phyloP scores from a whole-genome alignment of 805 yeast species.

The Candida odintsovae region DNA sequence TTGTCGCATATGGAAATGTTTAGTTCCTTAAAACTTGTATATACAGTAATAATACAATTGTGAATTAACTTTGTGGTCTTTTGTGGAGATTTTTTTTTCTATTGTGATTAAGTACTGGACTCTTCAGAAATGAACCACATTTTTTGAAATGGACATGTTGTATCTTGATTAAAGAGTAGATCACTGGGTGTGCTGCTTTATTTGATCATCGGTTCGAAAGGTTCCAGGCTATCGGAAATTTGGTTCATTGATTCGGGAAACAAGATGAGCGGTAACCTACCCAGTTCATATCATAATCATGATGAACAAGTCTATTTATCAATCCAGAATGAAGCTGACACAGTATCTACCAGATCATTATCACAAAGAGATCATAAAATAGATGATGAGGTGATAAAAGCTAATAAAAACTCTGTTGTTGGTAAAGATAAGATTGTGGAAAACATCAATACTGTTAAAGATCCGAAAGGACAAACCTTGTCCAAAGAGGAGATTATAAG shows the following conservation, averaged over 20 bases:
- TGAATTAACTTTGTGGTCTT: no score
- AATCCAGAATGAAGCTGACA: neutral
- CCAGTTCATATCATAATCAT: no score
- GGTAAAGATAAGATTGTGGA: neutral
- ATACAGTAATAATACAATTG: no score
- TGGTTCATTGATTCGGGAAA: no score
- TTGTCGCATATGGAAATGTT: no score
- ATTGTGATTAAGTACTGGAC: neutral
- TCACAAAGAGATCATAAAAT: neutral
- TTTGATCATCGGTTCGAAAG: no score
- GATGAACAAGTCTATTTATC: neutral
- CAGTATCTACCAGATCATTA: neutral
- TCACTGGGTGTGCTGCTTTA: no score
- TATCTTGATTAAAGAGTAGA: no score
- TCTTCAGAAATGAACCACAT: neutral
- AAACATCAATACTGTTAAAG: neutral
- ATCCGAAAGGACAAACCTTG: neutral
- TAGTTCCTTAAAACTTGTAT: no score
- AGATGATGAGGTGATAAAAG: neutral
- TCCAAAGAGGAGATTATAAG: neutral
- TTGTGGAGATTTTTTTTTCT: no score
- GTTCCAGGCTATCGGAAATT: no score
- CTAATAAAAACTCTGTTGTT: neutral
- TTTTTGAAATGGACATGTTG: no score
- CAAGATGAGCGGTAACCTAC: neutral